Evolutionary conservation across 2,329 filamentous ascomycete species (phyloP), one percentile per base, ranked within the genome.

Genomic region (Lachnellula hyalina): DNA sequence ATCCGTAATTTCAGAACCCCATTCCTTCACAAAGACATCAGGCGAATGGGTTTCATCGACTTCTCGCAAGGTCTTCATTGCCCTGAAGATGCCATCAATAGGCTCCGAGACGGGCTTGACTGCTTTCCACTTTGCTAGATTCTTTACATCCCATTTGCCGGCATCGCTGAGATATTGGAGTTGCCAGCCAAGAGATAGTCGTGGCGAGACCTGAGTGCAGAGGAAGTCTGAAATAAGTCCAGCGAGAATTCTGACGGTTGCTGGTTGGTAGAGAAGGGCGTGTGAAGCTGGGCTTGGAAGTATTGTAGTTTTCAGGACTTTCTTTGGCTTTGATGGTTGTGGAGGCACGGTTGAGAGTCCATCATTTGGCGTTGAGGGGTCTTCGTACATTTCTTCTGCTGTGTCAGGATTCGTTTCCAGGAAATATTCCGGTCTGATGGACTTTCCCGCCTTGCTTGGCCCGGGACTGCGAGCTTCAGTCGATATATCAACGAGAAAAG

Each of bases 121-220:
- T 17, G 83, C 84, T 70, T 89, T 82, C 93, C 93, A 97, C 68
- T 97, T 97, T 56, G 82, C 84, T 11, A 96, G 78, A 66, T 97
- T 97, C 74, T 97, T 97, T 62, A 97, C 90, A 67, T 96, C 93
- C 93, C 93, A 97, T 73, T 97, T 97, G 3, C 92, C 92, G 62
- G 91, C 89, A 1, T 87, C 90, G 2, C 88, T 90, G 23, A 97
- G 82, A 65, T 94, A 87, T 64, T 93, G 88, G 15, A 97, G 77
- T 71, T 97, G 93, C 92, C 93, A 97, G 44, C 87, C 89, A 28
- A 93, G 82, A 1, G 85, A 89, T 14, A 96, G 80, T 8, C 91
- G 84, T 9, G 84, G 79, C 9, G 92, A 92, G 52, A 96, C 78
- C 64, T 90, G 81, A 3, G 79, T 77, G 17, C 83, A 78, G 28